Evolutionary conservation across 768 basidiomycete genomes (phyloP), one percentile per base, ranked within the genome.

Genomic region (Leccinum uliginosum): DNA sequence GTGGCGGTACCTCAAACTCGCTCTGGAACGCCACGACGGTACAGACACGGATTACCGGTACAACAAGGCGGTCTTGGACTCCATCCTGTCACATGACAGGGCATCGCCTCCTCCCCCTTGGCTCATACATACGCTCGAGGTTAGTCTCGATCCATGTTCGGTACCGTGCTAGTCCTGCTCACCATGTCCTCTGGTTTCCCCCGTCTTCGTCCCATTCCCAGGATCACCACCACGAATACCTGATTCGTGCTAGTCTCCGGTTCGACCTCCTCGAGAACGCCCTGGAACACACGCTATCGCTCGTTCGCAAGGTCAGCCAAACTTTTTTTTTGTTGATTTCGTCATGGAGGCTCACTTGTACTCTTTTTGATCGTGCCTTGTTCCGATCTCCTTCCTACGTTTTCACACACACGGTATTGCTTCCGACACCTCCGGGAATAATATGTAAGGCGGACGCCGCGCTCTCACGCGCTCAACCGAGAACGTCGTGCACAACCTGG

Each of bases 1-100:
- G 5, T 94, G 94, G 91, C 81, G 89, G 66, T 93, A 93, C 70
- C 80, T 99, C 46, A 88, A 92, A 60, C 79, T 85, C 61, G 81
- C 86, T 19, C 76, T 98, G 59, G 83, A 86, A 55, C 83, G 86
- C 49, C 83, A 97, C 63, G 96, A 99, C 67, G 77, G 76, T 11
- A 64, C 75, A 19, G 80, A 83, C 51, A 90, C 83, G 14, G 85
- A 92, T 67, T 86, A 80, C 73, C 79, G 79, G 56, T 96, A 97
- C 69, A 81, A 81, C 49, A 90, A 91, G 65, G 81, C 83, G 23
- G 82, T 84, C 14, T 75, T 94, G 49, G 90, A 95, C 68, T 86
- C 84, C 8, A 82, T 95, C 19, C 72, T 95, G 60, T 82, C 82
- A 32, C 71, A 81, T 54, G 88, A 91, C 61, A 76, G 80, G 62